Evolutionary conservation across 2,329 filamentous ascomycete species (phyloP).

Genomic region (Pyrenochaeta sp.): DNA sequence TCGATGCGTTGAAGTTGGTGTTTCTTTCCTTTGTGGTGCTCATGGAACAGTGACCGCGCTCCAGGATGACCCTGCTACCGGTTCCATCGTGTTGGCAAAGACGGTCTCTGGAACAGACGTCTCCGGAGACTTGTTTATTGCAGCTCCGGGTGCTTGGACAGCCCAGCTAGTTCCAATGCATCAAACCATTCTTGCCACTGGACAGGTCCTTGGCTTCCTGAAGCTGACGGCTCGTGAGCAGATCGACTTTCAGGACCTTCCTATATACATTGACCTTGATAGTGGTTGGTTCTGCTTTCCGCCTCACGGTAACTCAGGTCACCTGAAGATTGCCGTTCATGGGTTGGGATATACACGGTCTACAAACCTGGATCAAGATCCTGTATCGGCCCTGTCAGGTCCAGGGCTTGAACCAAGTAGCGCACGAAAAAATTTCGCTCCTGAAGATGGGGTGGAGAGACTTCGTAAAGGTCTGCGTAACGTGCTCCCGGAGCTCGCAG

Average conservation of each 20-base stretch:
- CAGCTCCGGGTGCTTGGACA: conserved; percentile 38
- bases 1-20: conserved; percentile 8
- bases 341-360: conserved; percentile 66
- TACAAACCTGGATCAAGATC: too few species aligned
- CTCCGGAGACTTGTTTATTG: conserved; percentile 28
- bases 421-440: conserved; percentile 41
- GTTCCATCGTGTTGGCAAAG: conserved; percentile 7
- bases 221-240: conserved; percentile 10
- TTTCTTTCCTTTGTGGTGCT: conserved; percentile 12
- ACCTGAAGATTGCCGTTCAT: conserved; percentile 76
- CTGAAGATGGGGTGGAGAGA: conserved; percentile 20
- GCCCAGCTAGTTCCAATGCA: conserved; percentile 15
- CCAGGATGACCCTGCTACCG: neutral
- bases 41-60: conserved; percentile 11
- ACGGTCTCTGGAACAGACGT: conserved; percentile 7
- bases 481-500: conserved; percentile 52
- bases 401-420: conserved; percentile 43
- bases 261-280: conserved; percentile 31
- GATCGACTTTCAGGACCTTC: conserved; percentile 3
- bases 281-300: conserved; percentile 64
- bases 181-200: conserved; percentile 14
- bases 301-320: conserved; percentile 54
- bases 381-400: conserved; percentile 11
- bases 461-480: conserved; percentile 10
- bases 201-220: conserved; percentile 14